Percentiles rank a stretch among this genome's conserved stretches.
Conservation (phyloP, 2,329 filamentous ascomycete genomes). For the Coniochaeta sp. region DNA sequence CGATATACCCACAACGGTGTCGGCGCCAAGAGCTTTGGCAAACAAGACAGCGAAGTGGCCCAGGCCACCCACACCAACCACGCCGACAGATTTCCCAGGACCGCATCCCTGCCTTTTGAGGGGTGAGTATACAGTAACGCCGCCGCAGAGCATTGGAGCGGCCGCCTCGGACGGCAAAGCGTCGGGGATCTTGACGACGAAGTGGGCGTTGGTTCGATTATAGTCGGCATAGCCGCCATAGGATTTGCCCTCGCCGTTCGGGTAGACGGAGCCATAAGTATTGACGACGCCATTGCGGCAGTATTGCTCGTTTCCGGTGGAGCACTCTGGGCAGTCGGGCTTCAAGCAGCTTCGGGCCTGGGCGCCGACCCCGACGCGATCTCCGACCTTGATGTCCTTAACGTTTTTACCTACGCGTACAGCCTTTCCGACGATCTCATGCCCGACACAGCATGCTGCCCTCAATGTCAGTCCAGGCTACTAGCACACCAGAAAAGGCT, state of each 20-base stretch:
- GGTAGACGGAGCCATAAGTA: slow-evolving; percentile 46
- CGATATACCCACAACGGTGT: slow-evolving; percentile 53
- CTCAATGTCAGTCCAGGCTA: neutral
- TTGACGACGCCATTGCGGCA: slow-evolving; percentile 29
- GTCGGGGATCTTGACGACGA: slow-evolving; percentile 39
- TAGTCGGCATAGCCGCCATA: slow-evolving; percentile 46
- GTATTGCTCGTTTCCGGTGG: slow-evolving; percentile 26
- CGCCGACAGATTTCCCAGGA: slow-evolving; percentile 59
- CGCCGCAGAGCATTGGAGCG: slow-evolving; percentile 63
- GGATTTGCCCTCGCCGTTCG: slow-evolving; percentile 42
- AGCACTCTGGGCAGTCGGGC: slow-evolving; percentile 26
- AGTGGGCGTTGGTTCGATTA: slow-evolving; percentile 29
- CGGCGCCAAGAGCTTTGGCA: slow-evolving; percentile 58
- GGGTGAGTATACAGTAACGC: slow-evolving; percentile 59
- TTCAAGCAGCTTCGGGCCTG: slow-evolving; percentile 47
- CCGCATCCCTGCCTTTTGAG: slow-evolving; percentile 56
- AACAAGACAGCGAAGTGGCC: slow-evolving; percentile 63
- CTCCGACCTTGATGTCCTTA: slow-evolving; percentile 45
- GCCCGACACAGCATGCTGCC: slow-evolving; percentile 41
- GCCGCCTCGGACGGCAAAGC: slow-evolving; percentile 29
- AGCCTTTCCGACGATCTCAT: slow-evolving; percentile 56
- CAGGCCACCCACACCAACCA: slow-evolving; percentile 61
- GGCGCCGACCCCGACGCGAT: slow-evolving; percentile 56
- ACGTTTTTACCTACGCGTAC: slow-evolving; percentile 44
- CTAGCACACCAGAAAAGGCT: neutral